Percentiles rank a stretch among this genome's conserved stretches.
phyloP scores from a whole-genome alignment of 176 grass and related monocot species.

The Avena eriantha region DNA sequence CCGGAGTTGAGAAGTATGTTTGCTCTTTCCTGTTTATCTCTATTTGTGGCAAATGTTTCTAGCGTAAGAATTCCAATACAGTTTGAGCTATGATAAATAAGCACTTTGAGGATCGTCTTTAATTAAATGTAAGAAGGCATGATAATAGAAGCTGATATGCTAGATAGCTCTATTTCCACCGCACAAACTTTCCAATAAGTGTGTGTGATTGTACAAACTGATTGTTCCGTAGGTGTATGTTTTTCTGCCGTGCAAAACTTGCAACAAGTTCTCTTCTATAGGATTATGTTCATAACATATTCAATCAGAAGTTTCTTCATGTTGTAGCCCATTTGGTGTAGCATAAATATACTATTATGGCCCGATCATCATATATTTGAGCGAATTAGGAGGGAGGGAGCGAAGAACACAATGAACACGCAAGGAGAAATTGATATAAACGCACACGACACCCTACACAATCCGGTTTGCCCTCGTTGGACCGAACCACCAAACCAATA shows the following conservation, averaged over 20 bases:
- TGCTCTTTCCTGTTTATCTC: slow-evolving; percentile 1
- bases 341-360: too few relatives aligned
- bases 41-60: background rate
- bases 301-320: too few relatives aligned
- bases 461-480: too few relatives aligned
- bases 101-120: background rate
- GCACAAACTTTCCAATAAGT: background rate
- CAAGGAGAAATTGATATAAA: too few relatives aligned
- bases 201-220: background rate
- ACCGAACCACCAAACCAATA: too few relatives aligned
- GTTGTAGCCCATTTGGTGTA: too few relatives aligned
- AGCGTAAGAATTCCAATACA: slow-evolving; percentile 9
- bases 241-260: too few relatives aligned
- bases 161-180: background rate
- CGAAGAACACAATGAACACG: too few relatives aligned
- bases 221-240: background rate
- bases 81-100: background rate
- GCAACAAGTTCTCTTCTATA: background rate
- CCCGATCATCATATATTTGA: too few relatives aligned
- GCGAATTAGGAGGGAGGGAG: too few relatives aligned
- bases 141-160: background rate
- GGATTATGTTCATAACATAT: background rate
- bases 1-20: slow-evolving; percentile 80
- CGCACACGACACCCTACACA: too few relatives aligned
- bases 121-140: slow-evolving; percentile 21